Percentiles rank a stretch among this genome's conserved stretches.
These are phyloP conservation scores for Pseudogymnoascus sp. DNA, from an alignment of 2,329 filamentous ascomycete genomes.

Conservation along the genomic window DNA sequence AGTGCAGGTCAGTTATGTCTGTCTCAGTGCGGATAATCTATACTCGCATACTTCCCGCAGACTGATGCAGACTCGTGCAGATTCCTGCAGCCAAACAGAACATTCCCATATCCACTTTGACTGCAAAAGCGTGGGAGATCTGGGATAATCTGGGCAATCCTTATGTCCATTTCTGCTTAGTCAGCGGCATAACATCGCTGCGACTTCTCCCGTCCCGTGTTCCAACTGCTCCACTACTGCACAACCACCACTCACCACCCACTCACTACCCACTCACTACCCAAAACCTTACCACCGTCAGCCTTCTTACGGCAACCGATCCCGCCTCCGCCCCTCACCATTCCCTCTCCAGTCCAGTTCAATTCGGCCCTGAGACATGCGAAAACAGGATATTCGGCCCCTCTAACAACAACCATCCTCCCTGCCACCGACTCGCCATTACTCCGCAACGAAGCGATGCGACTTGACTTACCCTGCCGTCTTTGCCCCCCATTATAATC, in stretches of 20 bases:
- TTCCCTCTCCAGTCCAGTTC: background rate
- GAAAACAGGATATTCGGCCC: slow-evolving; percentile 5
- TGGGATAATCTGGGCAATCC: background rate
- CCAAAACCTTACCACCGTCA: background rate
- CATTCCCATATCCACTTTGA: background rate
- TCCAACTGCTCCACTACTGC: background rate
- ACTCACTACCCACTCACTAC: background rate
- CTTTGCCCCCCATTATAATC: background rate
- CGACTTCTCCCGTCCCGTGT: slow-evolving; percentile 3
- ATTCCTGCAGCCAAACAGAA: background rate
- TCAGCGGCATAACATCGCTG: background rate
- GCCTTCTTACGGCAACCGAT: slow-evolving; percentile 3
- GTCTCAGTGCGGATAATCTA: background rate
- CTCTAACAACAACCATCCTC: background rate
- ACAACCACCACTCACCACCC: background rate
- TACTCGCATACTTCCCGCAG: background rate
- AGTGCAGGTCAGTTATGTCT: background rate
- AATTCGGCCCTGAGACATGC: background rate
- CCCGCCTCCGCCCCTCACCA: background rate
- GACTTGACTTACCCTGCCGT: background rate
- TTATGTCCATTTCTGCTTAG: background rate
- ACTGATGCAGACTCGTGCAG: background rate
- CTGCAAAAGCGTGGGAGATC: background rate
- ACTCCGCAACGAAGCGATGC: background rate
- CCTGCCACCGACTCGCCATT: background rate